These are phyloP conservation scores for Hyphopichia khmerensis DNA, from an alignment of 1,139 yeast species.

Conservation along the genomic window DNA sequence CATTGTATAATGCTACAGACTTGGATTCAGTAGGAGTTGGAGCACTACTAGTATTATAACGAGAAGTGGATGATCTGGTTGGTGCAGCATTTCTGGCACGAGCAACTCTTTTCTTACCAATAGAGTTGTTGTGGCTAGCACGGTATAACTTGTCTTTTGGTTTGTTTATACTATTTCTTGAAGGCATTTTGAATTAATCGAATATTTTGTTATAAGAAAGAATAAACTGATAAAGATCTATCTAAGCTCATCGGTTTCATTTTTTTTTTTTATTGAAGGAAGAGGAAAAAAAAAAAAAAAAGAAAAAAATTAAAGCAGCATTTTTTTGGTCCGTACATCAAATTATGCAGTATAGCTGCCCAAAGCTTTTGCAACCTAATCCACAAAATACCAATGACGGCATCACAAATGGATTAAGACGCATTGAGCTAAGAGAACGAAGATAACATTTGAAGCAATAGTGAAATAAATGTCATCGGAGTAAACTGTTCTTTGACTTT, in stretches of 20 bases:
- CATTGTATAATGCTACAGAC: slow-evolving; percentile 58
- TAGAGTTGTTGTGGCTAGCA: slow-evolving; percentile 51
- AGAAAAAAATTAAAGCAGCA: not conserved
- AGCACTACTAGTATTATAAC: slow-evolving; percentile 30
- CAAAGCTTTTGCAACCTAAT: too few relatives aligned
- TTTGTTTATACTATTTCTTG: slow-evolving; percentile 75
- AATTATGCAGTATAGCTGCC: too few relatives aligned
- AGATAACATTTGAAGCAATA: too few relatives aligned
- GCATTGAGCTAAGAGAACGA: too few relatives aligned
- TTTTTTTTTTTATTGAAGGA: not conserved
- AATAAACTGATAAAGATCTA: not conserved
- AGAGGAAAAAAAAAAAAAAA: not conserved
- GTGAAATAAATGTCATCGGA: too few relatives aligned
- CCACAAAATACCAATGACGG: too few relatives aligned
- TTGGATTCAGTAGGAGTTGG: slow-evolving; percentile 54
- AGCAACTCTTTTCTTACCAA: slow-evolving; percentile 59
- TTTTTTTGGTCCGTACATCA: not conserved
- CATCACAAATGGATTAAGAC: too few relatives aligned
- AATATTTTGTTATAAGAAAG: not conserved
- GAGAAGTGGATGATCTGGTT: slow-evolving; percentile 47
- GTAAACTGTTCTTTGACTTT: too few relatives aligned
- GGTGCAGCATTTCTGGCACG: slow-evolving; percentile 48
- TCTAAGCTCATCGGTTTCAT: not conserved
- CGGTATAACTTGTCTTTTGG: slow-evolving; percentile 65
- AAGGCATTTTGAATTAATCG: slow-evolving; percentile 52